A percentile compares a stretch with the other conserved stretches of the same genome.
Conservation (phyloP, 148 eudicot genomes). For the Chenopodium album region DNA sequence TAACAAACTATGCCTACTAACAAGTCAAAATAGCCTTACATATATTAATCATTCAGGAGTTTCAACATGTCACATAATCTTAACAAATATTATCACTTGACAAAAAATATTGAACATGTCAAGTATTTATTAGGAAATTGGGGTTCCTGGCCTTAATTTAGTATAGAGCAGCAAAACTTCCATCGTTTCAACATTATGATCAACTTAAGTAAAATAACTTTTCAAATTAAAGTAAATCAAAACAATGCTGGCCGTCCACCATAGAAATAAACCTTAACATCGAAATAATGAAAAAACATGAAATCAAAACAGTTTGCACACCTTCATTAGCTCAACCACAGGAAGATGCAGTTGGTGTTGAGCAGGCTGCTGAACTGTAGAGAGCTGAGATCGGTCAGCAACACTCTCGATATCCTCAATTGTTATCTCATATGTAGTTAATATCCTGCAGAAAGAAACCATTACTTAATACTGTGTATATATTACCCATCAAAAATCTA, state of each 20-base stretch:
- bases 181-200: neutral
- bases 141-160: neutral
- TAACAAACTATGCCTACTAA: neutral
- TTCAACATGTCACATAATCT: no score
- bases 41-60: neutral
- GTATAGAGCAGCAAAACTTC: neutral
- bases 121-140: neutral
- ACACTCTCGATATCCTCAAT: conserved; percentile 76
- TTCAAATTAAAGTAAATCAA: no score
- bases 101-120: neutral
- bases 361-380: conserved; percentile 59
- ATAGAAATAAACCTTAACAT: conserved; percentile 8
- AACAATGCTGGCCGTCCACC: neutral
- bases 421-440: conserved; percentile 67
- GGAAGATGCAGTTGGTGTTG: conserved; percentile 85
- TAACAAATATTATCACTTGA: neutral
- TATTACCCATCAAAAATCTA: neutral
- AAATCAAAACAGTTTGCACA: conserved; percentile 30
- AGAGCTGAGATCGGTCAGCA: conserved; percentile 53
- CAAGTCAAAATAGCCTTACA: no score
- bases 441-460: conserved; percentile 53
- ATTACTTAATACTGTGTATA: neutral
- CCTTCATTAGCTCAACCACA: conserved; percentile 82
- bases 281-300: neutral
- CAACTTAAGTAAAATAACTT: neutral